Evolutionary conservation across 129 eudicot genomes (phyloP), one percentile per base, ranked within the genome.

Genomic region (Smallanthus sonchifolius): DNA sequence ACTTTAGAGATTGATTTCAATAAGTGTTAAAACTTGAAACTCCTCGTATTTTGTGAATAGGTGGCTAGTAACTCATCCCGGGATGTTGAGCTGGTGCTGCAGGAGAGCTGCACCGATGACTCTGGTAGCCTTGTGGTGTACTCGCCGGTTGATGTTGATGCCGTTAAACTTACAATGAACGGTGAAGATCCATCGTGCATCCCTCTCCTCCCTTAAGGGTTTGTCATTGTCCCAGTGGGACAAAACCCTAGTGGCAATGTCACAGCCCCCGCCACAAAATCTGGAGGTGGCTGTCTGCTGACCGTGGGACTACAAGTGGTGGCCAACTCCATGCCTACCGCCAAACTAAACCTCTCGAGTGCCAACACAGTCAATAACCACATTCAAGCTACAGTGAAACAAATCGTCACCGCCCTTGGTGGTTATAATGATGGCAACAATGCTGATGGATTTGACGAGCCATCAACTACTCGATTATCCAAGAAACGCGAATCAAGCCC

Each of bases 71-170:
- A 88, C 82, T 91, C 97, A 2, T 87, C 97, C 6, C 97, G 88
- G 35, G 86, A 85, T 28, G 90, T 91, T 34, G 97, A 91, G 82
- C 84, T 95, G 0, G 82, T 95, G 84, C 86, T 95, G 38, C 99
- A 95, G 37, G 99, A 95, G 82, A 95, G 99, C 76, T 90, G 94
- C 94, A 86, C 86, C 0, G 99, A 95, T 68, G 84, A 89, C 19
- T 86, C 94, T 0, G 99, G 97, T 4, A 91, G 97, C 76, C 82
- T 91, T 1, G 95, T 95, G 1, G 99, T 84, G 2, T 91, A 91
- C 88, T 79, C 97, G 39, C 75, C 90, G 1, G 82, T 88, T 3
- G 88, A 95, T 34, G 97, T 95, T n/a, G 95, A 91, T 14, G 87
- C 92, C 60, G 73, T 95, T 51, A 92, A 95, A 71, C 87, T 85